phyloP scores from a whole-genome alignment of 192 early-diverging fungal species.

The Entophlyctis helioformis region DNA sequence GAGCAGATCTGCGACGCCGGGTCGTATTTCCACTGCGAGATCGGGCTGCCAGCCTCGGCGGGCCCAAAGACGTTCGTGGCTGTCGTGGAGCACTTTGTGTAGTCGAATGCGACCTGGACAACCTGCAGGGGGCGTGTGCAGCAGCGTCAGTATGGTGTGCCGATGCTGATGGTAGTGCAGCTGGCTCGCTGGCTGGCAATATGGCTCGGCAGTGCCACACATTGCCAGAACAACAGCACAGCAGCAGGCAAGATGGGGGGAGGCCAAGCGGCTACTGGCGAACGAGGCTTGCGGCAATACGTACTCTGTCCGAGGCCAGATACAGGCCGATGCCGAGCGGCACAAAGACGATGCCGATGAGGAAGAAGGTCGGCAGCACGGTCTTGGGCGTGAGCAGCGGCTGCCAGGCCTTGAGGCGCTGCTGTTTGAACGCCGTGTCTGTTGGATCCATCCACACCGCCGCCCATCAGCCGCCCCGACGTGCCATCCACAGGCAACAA shows the following conservation, averaged over 20 bases:
- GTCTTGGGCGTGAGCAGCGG: conserved; percentile 97
- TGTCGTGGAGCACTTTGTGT: conserved; percentile 60
- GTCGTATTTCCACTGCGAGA: conserved; percentile 37
- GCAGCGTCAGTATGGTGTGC: not conserved
- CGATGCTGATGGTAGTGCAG: too few relatives aligned
- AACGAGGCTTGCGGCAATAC: not conserved
- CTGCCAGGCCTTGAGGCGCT: conserved; percentile 98
- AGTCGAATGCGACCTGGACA: conserved; percentile 83
- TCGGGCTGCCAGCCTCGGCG: conserved; percentile 8
- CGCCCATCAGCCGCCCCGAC: too few relatives aligned
- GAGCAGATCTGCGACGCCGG: conserved; percentile 42
- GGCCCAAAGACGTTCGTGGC: not conserved
- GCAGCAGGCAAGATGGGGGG: not conserved
- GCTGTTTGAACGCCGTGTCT: conserved; percentile 98
- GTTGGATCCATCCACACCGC: too few relatives aligned
- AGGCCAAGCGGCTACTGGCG: not conserved
- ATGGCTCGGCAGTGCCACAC: not conserved
- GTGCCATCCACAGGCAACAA: too few relatives aligned
- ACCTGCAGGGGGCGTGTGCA: conserved; percentile 28
- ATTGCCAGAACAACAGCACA: not conserved
- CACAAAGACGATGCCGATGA: conserved; percentile 88
- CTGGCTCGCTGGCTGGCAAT: too few relatives aligned
- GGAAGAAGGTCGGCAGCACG: conserved; percentile 90
- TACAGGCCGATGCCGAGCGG: conserved; percentile 87
- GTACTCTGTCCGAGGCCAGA: conserved; percentile 72